Evolutionary conservation across 2,329 filamentous ascomycete species (phyloP), one percentile per base, ranked within the genome.

Genomic region (Trichophaea hybrida): DNA sequence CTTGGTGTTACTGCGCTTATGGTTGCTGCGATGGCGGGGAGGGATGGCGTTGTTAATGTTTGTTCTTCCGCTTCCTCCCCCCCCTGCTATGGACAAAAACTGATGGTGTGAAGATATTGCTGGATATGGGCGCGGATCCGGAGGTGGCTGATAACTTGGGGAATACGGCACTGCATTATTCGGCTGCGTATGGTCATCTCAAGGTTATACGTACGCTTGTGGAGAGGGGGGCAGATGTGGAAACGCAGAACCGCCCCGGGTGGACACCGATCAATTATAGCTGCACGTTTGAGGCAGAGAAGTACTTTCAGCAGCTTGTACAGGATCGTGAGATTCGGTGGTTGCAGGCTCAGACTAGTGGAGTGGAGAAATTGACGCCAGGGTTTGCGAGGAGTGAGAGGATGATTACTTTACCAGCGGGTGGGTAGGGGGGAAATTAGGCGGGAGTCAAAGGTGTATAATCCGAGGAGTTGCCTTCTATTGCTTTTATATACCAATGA

Each of bases 121-220:
- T 46, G n/a, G 46, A 12, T 2, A 13, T 50, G 15, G 13, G 10
- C 32, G 17, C 37, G 17, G 38, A 46, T 10, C 32, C 44, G 13
- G 17, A n/a, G 24, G 13, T 57, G 35, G 8, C 33, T 46, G 15
- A 35, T 34, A 51, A 33, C 35, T 53, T 60, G 54, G 51, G 40
- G 40, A 17, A 38, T 50, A 48, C 58, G 6, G 17, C 59, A 2
- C 38, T 60, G 17, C 58, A 69, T 64, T 67, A 64, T 61, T 65
- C 67, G 10, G 66, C 65, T 33, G 67, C 67, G 38, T 69, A 68
- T 56, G 67, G 67, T 12, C 67, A 69, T 59, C 60, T 67, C 6
- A 68, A 68, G 55, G 55, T 65, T 35, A 67, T 69, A 48, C 64
- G 66, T 43, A 62, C 64, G 51, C 62, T 69, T 8, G 60, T 69